Conservation (phyloP, 345 rosid genomes). For the Bruguiera parviflora region DNA sequence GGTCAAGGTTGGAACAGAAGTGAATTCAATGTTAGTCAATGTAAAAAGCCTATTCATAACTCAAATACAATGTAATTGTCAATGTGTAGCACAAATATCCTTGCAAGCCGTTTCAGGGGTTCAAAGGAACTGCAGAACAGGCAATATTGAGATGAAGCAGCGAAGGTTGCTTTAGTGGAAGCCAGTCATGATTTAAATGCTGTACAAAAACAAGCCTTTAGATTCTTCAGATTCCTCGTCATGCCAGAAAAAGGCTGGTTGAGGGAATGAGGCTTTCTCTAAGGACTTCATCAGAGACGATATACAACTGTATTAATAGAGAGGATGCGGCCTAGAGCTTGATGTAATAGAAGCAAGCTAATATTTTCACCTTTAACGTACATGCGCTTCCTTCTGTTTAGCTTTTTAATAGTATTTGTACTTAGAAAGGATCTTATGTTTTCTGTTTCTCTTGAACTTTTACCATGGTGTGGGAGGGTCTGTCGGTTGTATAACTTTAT, state of each 20-base stretch:
- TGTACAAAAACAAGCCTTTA: no score
- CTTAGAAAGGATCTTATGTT: neutral
- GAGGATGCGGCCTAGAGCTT: neutral
- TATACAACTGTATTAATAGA: neutral
- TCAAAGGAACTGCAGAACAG: neutral
- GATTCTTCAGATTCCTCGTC: neutral
- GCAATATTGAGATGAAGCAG: no score
- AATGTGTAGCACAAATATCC: no score
- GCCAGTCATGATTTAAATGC: no score
- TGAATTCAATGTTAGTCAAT: neutral
- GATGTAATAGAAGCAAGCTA: neutral
- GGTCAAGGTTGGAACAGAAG: no score
- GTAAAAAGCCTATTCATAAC: neutral
- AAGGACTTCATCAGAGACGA: neutral
- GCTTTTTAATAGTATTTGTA: no score
- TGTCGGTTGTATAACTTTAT: no score
- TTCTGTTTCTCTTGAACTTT: neutral
- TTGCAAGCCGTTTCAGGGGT: neutral
- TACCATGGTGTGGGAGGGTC: no score
- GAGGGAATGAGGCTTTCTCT: neutral
- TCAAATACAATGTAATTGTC: no score
- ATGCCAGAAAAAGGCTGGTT: neutral
- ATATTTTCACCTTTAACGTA: neutral
- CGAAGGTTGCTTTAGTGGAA: no score
- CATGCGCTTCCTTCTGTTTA: neutral